Percentiles rank a stretch among this genome's conserved stretches.
Conservation (phyloP, 768 basidiomycete species). For the Macrolepiota fuliginosa region DNA sequence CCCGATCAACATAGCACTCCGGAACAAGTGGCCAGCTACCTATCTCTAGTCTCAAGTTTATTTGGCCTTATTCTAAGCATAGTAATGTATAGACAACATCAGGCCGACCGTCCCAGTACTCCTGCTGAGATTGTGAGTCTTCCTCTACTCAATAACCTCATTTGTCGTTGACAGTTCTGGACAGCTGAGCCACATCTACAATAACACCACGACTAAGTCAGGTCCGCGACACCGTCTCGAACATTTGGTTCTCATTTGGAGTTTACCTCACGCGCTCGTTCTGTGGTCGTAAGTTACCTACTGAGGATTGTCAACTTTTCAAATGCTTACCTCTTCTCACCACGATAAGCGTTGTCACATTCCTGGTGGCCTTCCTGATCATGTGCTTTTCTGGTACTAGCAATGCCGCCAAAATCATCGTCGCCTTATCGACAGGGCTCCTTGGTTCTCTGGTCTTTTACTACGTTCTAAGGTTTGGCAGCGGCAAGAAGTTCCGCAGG, state of each 20-base stretch:
- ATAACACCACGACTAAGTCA: background rate
- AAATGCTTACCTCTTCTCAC: background rate
- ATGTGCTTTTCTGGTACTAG: conserved; percentile 9
- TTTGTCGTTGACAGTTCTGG: background rate
- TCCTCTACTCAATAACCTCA: background rate
- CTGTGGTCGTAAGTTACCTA: conserved; percentile 8
- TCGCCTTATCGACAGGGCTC: background rate
- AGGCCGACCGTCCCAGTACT: background rate
- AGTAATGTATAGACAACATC: conserved; percentile 2
- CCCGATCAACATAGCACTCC: conserved; percentile 1
- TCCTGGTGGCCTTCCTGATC: conserved; percentile 4
- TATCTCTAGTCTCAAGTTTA: conserved; percentile 3
- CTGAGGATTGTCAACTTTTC: background rate
- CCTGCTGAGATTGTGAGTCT: background rate
- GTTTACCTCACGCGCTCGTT: conserved; percentile 7
- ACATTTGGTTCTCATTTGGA: conserved; percentile 8
- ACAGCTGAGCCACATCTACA: background rate
- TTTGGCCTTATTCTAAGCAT: conserved; percentile 7
- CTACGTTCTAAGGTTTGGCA: conserved; percentile 4
- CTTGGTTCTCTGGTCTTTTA: conserved; percentile 1
- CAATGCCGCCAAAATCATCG: background rate
- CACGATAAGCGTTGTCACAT: background rate
- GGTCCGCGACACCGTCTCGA: background rate
- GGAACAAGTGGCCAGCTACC: conserved; percentile 6
- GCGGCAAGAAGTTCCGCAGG: background rate